Conservation (phyloP, 192 early-diverging fungal genomes). For the Coemansia sp. region DNA sequence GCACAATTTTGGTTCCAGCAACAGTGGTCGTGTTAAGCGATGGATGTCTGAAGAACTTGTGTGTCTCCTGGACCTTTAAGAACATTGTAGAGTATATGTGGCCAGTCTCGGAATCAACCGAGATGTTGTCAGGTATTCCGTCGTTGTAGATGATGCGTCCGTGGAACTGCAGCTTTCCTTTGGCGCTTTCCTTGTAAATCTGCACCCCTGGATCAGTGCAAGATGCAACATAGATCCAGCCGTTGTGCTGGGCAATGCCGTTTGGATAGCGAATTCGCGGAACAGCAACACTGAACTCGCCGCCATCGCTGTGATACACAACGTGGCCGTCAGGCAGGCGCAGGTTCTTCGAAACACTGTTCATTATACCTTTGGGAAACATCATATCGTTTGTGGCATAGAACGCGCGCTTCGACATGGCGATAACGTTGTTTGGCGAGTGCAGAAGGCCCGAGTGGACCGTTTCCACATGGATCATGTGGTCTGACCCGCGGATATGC, state of each 20-base stretch:
- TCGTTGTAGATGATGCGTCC: conserved; percentile 27
- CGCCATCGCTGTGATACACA: conserved; percentile 36
- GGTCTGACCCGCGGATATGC: conserved; percentile 33
- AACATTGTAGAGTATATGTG: conserved; percentile 46
- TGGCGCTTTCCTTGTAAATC: conserved; percentile 19
- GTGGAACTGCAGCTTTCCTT: conserved; percentile 13
- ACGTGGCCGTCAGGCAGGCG: conserved; percentile 32
- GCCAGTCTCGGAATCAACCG: conserved; percentile 37
- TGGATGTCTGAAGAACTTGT: conserved; percentile 30
- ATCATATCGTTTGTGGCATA: conserved; percentile 64
- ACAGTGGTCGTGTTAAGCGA: conserved; percentile 32
- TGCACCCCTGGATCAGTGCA: conserved; percentile 39
- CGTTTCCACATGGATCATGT: conserved; percentile 58
- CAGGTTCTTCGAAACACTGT: conserved; percentile 18
- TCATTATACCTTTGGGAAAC: conserved; percentile 25
- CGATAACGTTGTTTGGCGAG: conserved; percentile 61
- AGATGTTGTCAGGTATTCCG: conserved; percentile 42
- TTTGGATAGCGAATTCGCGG: conserved; percentile 39
- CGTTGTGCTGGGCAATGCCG: conserved; percentile 40
- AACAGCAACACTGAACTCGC: conserved; percentile 31
- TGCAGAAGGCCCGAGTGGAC: conserved; percentile 55
- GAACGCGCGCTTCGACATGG: conserved; percentile 58
- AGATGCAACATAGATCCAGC: conserved; percentile 47
- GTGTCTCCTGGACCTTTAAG: conserved; percentile 26
- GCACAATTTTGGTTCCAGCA: conserved; percentile 35